Conservation (phyloP, 2,329 filamentous ascomycete genomes). For the Trichophaea hybrida region DNA sequence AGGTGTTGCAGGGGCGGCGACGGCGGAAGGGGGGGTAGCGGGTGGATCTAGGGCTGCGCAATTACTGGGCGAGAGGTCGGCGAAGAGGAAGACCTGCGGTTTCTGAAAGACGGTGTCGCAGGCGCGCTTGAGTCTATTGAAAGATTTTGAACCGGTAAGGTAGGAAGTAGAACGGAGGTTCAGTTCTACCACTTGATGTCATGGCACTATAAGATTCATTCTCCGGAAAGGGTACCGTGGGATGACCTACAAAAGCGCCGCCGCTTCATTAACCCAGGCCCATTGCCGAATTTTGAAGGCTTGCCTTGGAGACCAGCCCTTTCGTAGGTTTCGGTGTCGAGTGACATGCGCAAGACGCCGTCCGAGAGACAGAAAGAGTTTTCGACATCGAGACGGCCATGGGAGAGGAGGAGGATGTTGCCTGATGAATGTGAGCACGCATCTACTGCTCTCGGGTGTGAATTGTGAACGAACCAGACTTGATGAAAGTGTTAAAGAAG, state of each 20-base stretch:
- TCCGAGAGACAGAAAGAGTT: slow-evolving; percentile 57
- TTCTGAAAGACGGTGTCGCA: slow-evolving; percentile 60
- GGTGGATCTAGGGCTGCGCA: neutral
- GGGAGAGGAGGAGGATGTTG: slow-evolving; percentile 68
- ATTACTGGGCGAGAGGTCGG: slow-evolving; percentile 37
- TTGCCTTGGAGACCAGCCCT: slow-evolving; percentile 64
- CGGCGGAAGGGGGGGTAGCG: neutral
- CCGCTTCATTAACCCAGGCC: slow-evolving; percentile 40
- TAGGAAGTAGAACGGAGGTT: slow-evolving; percentile 63
- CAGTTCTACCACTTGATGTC: slow-evolving; percentile 51
- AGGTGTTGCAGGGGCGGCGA: neutral
- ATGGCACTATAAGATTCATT: neutral
- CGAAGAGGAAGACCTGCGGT: slow-evolving; percentile 64
- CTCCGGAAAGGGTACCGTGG: neutral
- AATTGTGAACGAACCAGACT: slow-evolving; percentile 43
- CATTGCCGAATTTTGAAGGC: slow-evolving; percentile 35
- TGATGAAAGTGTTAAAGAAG: slow-evolving; percentile 77
- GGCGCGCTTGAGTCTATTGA: slow-evolving; percentile 63
- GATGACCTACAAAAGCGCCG: slow-evolving; percentile 51
- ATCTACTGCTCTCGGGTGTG: neutral
- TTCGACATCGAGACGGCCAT: slow-evolving; percentile 55
- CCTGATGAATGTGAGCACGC: slow-evolving; percentile 36
- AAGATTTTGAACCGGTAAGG: slow-evolving; percentile 69
- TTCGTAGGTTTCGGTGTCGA: slow-evolving; percentile 73
- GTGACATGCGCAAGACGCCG: slow-evolving; percentile 57